Evolutionary conservation across 176 grass and related monocot genomes (phyloP).

Genomic region (Zizania latifolia): DNA sequence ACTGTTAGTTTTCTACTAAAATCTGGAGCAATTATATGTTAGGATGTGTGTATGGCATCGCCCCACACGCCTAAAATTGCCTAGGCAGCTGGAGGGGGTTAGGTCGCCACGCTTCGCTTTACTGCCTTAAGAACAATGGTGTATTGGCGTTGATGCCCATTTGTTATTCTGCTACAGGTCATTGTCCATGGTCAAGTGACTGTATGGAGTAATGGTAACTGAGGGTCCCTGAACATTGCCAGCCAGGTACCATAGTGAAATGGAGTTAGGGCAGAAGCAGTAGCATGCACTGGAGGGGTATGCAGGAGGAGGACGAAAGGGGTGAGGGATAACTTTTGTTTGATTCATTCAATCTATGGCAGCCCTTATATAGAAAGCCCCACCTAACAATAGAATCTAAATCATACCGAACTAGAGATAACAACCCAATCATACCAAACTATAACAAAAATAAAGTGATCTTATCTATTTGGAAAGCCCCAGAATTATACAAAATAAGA

Average conservation of each 20-base stretch:
- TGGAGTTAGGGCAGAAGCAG: neutral
- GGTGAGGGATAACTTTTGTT: neutral
- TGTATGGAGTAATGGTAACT: neutral
- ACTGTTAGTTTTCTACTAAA: no score
- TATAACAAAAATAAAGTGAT: neutral
- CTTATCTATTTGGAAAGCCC: neutral
- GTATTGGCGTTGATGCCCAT: no score
- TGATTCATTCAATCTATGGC: neutral
- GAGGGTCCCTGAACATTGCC: neutral
- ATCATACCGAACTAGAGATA: neutral
- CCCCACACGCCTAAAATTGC: no score
- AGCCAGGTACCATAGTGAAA: neutral
- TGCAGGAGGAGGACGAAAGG: neutral
- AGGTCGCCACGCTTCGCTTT: no score
- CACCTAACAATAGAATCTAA: neutral
- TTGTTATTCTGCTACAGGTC: neutral
- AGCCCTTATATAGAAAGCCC: neutral
- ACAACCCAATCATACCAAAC: neutral
- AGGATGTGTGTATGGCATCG: no score
- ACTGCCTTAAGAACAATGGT: no score
- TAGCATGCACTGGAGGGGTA: neutral
- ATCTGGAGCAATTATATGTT: no score
- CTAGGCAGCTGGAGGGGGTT: no score
- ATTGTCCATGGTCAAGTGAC: neutral
- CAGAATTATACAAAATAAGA: constrained; percentile 24